Base-by-base conservation (phyloP, 164 flowering plant genomes). In the Buxus sempervirens region DNA sequence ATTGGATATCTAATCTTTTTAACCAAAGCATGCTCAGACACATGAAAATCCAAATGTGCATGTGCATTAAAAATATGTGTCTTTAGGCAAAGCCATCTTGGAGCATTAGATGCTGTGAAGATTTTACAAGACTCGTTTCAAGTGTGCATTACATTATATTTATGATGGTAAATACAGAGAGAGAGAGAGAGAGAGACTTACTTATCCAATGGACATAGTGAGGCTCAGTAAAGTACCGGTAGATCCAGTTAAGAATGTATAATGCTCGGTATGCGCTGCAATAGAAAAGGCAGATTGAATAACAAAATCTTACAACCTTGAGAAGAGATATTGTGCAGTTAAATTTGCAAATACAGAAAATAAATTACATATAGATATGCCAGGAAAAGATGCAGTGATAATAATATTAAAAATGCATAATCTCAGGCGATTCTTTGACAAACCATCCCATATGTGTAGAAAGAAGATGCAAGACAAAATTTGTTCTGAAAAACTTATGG, bases 121-220 rank as follows among this genome's bases (percentile, higher is more conserved):
- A 32, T 3, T 32, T 32, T 7, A 32, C 7, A 3, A 7, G 38
- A 32, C 38, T 3, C 38, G 7, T 32, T 32, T 32, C 7, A 32
- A 32, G 7, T 32, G 38, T 32, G 38, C 38, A 32, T 32, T 27
- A 57, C 16, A 9, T 27, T 23, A 57, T 13, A 57, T 26, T 27
- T 14, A 23, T 57, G 28, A 5, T 5, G 16, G 4, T 1, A n/a
- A 5, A n/a, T 2, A 55, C 26, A 55, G 36, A 54, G 53, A 22
- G 38, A 66, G 19, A 24, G 32, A 66, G 28, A 48, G n/a, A 58
- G 54, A 64, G 53, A 53, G 51, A 10, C 9, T 5, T 86, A 91
- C 97, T 78, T 77, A 93, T 91, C 98, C 96, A 93, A 65, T 91
- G 97, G 60, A 89, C 85, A 77, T 65, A 93, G 77, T 93, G 89